Base-by-base conservation (phyloP, 2,329 filamentous ascomycete species). In the Xylariaceae sp. region DNA sequence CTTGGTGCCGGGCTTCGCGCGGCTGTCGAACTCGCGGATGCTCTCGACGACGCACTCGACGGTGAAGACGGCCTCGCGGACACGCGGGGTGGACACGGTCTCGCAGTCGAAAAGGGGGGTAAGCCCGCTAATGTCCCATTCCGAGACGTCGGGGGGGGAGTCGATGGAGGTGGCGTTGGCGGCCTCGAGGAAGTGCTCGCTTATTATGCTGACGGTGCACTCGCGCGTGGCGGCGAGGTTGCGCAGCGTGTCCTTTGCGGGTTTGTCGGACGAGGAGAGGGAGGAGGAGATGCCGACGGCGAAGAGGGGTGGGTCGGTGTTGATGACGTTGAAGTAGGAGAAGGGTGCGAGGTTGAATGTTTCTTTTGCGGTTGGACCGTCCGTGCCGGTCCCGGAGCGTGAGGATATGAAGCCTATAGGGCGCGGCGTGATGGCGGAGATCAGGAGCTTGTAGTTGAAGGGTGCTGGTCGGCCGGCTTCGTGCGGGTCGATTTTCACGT, bases 371-470 rank as follows among this genome's bases (percentile, higher is more conserved):
- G n/a, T 21, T 4, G 15, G 9, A 3, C 19, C 28, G 7, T 29
- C 12, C 4, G 4, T 3, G 11, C 29, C 4, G 18, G 12, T 4
- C 1, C 27, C 46, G 2, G 69, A 68, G 37, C 63, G 59, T 8
- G 78, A 77, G 43, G 71, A 76, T 21, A 81, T 57, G 59, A 82
- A 76, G 36, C 74, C 78, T 56, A 96, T 83, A 9, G 90, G 90
- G 9, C 90, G 78, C 1, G 90, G 90, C 12, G 88, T 74, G 50
- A 96, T 78, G 47, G 78, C 80, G 13, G 80, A 85, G 62, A 96
- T 94, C 45, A 96, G 70, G 11, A 96, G 76, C 65, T 94, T 95
- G 75, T 97, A 96, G 72, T 96, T 96, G 66, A 76, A 79, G 1
- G 69, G 65, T 0, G 77, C 65, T 0, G 79, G 73, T 0, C 89